These are phyloP conservation scores for Hyphopichia buzzinii DNA, from an alignment of 1,139 yeast genomes.

Conservation along the genomic window DNA sequence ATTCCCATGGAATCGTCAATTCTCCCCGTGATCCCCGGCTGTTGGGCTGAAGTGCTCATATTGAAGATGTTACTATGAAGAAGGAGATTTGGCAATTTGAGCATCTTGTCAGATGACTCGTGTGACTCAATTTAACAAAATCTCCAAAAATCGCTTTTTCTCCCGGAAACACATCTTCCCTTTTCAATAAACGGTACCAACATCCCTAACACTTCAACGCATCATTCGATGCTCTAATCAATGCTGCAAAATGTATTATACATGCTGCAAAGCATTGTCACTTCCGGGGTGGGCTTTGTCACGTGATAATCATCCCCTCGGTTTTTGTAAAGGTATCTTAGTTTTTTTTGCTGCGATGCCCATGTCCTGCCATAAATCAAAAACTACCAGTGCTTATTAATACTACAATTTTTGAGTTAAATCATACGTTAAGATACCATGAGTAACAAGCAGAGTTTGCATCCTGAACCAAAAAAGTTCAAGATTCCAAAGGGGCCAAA, in stretches of 20 bases:
- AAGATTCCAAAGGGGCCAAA: slow-evolving; percentile 88
- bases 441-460: slow-evolving; percentile 43
- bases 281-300: too few relatives aligned
- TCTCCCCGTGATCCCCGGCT: slow-evolving; percentile 2
- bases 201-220: too few relatives aligned
- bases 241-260: too few relatives aligned
- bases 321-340: too few relatives aligned
- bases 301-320: too few relatives aligned
- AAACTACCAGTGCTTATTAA: background rate
- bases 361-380: background rate
- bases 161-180: too few relatives aligned
- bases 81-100: too few relatives aligned
- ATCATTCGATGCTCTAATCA: too few relatives aligned
- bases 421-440: slow-evolving; percentile 4
- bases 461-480: slow-evolving; percentile 50
- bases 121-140: background rate
- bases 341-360: background rate
- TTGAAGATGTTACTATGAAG: too few relatives aligned
- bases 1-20: slow-evolving; percentile 1
- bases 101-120: background rate
- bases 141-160: too few relatives aligned
- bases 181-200: too few relatives aligned
- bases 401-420: background rate
- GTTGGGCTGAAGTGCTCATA: background rate
- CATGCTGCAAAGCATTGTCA: too few relatives aligned